Base-by-base conservation (phyloP, 768 basidiomycete species). In the Chalciporus piperatus region DNA sequence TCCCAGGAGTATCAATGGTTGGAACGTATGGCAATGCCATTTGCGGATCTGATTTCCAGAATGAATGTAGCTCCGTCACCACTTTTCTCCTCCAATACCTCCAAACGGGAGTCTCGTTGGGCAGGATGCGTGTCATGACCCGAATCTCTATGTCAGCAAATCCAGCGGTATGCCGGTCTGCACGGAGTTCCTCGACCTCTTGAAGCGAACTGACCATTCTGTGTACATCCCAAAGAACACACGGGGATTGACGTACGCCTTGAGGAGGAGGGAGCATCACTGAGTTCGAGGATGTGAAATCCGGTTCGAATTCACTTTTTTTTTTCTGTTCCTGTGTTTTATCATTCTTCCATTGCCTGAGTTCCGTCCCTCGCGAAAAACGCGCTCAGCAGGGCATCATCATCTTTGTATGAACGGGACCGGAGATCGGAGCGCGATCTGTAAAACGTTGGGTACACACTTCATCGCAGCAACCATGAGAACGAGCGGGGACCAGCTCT, bases 121-220 rank as follows among this genome's bases (percentile, higher is more conserved):
- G 61, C 41, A 70, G 33, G 23, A 67, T 61, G 33, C 28, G 30
- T 1, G 12, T 44, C 28, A 67, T 27, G 13, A 52, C 32, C 33
- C 33, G 33, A 35, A n/a, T 35, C 16, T 6, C 3, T 16, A 35
- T 35, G 33, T 35, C 33, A 35, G 14, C 65, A 41, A 80, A 79
- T n/a, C n/a, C n/a, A 59, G 83, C 75, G 84, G 84, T 19, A 80
- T 71, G 4, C 81, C 74, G 17, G 77, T 73, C 22, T 4, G 83
- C 85, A 25, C 72, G 75, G 40, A 87, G 72, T 63, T 87, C 85
- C 56, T 79, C 79, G 43, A 76, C 33, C 16, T 2, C 33, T 4
- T n/a, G 3, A 35, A 14, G 14, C n/a, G n/a, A n/a, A 35, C 6
- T 9, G 14, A 30, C 30, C 30, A 30, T 30, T 12, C 30, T 30